Evolutionary conservation across 1,284 basidiomycete species (phyloP), one percentile per base, ranked within the genome.

Genomic region (Gymnopus androsaceus): DNA sequence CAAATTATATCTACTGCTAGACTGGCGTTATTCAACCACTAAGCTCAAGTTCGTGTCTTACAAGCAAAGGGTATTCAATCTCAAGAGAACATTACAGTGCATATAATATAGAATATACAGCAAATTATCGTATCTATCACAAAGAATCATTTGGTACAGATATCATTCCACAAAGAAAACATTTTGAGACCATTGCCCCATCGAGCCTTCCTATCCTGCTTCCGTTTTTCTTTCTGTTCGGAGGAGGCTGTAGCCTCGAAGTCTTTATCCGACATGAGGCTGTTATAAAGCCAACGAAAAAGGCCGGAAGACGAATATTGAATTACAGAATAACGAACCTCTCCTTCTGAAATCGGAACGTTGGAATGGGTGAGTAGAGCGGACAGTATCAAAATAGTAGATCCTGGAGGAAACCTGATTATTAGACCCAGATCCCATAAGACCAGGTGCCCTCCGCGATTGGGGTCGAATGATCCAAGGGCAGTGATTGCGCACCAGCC

Each of bases 401-500:
- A n/a, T n/a, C n/a, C n/a, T n/a, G n/a, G n/a, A n/a, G n/a, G n/a
- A n/a, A n/a, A 50, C 3, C 31, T 4, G 15, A 51, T 31, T 6
- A 51, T 17, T 9, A 51, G 38, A 11, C 36, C 50, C 28, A 51
- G 36, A 31, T 51, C 38, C 50, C 50, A 51, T 12, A 51, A 30
- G n/a, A 51, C 27, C 8, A 51, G 23, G 17, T 51, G 50, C 9
- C 50, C 36, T 4, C 50, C 50, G 11, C 14, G 9, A 31, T 51
- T 23, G 6, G 50, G 50, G 23, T 51, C 36, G 19, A 51, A 51
- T 4, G 25, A 15, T 14, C 50, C 50, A 6, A 51, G 28, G n/a
- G 34, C 36, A 19, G 50, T 51, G 17, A 51, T 42, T 15, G 50
- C 50, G 17, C 50, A 51, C 38, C 38, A 41, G 4, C 50, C 50